phyloP scores from a whole-genome alignment of 768 basidiomycete genomes.

The Dendrothele bispora region DNA sequence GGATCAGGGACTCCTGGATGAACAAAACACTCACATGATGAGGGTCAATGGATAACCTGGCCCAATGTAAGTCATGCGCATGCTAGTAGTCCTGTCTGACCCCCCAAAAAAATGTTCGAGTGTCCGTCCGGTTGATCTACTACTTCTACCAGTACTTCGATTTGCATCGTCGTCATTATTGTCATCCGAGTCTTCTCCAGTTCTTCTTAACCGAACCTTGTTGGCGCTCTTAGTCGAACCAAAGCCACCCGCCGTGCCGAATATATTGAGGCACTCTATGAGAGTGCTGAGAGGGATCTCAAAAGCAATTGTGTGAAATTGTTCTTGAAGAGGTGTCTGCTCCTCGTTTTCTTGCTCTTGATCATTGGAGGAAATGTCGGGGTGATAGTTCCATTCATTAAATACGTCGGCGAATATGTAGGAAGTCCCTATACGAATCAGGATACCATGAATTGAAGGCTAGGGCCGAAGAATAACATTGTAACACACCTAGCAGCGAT shows the following conservation, averaged over 20 bases:
- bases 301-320: conserved; percentile 47
- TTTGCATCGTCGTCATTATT: conserved; percentile 36
- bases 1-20: neutral
- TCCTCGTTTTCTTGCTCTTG: conserved; percentile 24
- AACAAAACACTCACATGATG: conserved; percentile 57
- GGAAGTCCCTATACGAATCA: conserved; percentile 63
- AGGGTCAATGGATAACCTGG: conserved; percentile 76
- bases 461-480: neutral
- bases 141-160: conserved; percentile 14
- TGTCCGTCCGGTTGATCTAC: conserved; percentile 18
- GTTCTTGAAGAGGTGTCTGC: conserved; percentile 24
- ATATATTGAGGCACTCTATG: conserved; percentile 91
- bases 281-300: conserved; percentile 84
- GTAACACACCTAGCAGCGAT: conserved; percentile 67
- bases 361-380: conserved; percentile 30
- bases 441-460: neutral
- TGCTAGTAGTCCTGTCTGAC: conserved; percentile 70
- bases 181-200: conserved; percentile 46
- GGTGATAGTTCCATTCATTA: conserved; percentile 71
- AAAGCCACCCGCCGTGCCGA: conserved; percentile 71
- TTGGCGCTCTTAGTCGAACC: conserved; percentile 26
- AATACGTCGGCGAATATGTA: conserved; percentile 80
- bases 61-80: conserved; percentile 84
- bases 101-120: conserved; percentile 63
- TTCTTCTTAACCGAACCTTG: conserved; percentile 47